Base-by-base conservation (phyloP, 2,329 filamentous ascomycete species). In the Paraphoma sp. region DNA sequence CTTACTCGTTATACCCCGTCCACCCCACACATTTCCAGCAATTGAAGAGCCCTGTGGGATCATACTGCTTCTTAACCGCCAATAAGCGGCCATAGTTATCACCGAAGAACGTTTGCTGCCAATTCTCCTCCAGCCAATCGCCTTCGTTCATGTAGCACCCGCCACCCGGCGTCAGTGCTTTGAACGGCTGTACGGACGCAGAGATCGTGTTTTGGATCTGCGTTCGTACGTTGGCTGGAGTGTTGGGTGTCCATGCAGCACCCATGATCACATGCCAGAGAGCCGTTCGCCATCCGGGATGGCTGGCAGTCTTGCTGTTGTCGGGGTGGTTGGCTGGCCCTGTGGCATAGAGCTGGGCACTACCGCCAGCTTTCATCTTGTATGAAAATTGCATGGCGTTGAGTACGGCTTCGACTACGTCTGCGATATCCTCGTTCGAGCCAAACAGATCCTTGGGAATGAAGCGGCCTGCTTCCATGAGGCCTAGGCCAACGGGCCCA, bases 1-100 rank as follows among this genome's bases (percentile, higher is more conserved):
- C 70, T 66, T 66, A 73, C 70, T 74, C 72, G 38, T 69, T 55
- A 51, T 70, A 69, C 8, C 73, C 71, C 14, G 64, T 71, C 72
- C 72, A 76, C 2, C 73, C 73, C 45, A 75, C 70, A 51, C 72
- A 75, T 51, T 74, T 75, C 72, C 72, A 75, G 55, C 71, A 74
- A 45, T 75, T 74, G 52, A 76, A 76, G 44, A 76, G 33, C 3
- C 68, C 66, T 0, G 59, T 69, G 1, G 70, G 70, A 47, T 75
- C 72, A 36, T 71, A 76, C 40, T 48, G 57, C 47, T 56, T 68
- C 69, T 75, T 75, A 5, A 74, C 60, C 1, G 50, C 47, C 3
- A 72, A 44, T 16, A 76, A 30, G 28, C 51, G 59, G 5, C 64
- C 59, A 42, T 76, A 76, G 16, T 75, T 74, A 4, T 51, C 56